phyloP scores from a whole-genome alignment of 2,329 filamentous ascomycete genomes.

The Colletotrichum theobromicola region DNA sequence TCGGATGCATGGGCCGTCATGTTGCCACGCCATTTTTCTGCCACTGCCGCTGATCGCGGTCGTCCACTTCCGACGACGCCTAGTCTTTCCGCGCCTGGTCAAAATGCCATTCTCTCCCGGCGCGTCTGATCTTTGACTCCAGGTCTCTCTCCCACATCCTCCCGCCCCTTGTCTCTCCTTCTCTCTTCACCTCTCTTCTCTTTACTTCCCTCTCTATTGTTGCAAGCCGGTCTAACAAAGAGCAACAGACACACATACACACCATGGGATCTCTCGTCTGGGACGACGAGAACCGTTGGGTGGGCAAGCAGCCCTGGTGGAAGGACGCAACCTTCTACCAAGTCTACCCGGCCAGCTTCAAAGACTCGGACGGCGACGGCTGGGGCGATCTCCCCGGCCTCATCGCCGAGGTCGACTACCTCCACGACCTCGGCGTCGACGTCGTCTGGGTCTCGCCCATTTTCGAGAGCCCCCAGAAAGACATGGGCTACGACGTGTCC shows the following conservation, averaged over 20 bases:
- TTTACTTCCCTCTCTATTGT: background rate
- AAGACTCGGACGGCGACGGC: constrained; percentile 63
- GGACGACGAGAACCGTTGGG: constrained; percentile 32
- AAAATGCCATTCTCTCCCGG: constrained; percentile 10
- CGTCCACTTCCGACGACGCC: background rate
- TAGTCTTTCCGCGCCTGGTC: background rate
- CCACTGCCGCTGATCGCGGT: constrained; percentile 1
- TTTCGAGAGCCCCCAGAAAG: constrained; percentile 62
- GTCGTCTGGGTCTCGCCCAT: constrained; percentile 64
- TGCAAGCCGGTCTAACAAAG: background rate
- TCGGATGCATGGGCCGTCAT: background rate
- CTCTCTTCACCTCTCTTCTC: background rate
- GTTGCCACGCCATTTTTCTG: constrained; percentile 3
- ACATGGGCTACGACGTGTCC: constrained; percentile 77
- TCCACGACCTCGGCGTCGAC: constrained; percentile 65
- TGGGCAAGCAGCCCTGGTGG: constrained; percentile 47
- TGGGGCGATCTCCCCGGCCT: constrained; percentile 71
- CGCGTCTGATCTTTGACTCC: background rate
- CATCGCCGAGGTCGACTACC: constrained; percentile 68
- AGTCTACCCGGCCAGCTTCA: constrained; percentile 64
- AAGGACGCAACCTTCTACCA: constrained; percentile 54
- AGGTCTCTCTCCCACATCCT: background rate
- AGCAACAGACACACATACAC: background rate
- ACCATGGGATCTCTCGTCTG: constrained; percentile 38
- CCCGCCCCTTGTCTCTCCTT: background rate